Evolutionary conservation across 163 green algal genomes (phyloP).

Genomic region (Picocystis sp.): DNA sequence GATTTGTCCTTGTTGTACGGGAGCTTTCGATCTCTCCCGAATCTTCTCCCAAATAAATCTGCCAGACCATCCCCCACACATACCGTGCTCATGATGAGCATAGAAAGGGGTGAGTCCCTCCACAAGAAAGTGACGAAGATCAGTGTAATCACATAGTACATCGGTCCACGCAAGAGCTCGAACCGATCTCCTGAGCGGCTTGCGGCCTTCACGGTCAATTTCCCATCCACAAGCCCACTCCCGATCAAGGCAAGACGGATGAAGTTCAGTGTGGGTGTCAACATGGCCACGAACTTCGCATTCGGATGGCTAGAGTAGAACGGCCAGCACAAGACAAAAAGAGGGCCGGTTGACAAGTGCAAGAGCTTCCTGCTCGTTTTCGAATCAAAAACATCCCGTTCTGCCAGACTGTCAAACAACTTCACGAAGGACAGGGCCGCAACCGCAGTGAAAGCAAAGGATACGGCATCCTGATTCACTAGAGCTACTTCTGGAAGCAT

Average conservation of each 20-base stretch:
- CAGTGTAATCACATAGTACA: conserved; percentile 72
- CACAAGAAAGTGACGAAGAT: conserved; percentile 34
- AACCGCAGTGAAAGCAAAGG: conserved; percentile 11
- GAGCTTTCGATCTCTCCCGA: conserved; percentile 28
- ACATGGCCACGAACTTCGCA: conserved; percentile 36
- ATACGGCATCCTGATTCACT: conserved; percentile 3
- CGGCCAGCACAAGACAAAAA: conserved; percentile 70
- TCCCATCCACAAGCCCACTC: conserved; percentile 31
- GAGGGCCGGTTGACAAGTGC: conserved; percentile 67
- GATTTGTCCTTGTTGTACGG: conserved; percentile 70
- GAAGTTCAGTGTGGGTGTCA: conserved; percentile 47
- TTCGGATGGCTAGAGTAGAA: conserved; percentile 54
- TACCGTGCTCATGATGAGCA: conserved; percentile 36
- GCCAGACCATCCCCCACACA: conserved; percentile 65
- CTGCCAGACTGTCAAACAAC: conserved; percentile 20
- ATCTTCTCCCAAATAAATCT: conserved; percentile 54
- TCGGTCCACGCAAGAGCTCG: conserved; percentile 39
- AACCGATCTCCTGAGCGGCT: conserved; percentile 39
- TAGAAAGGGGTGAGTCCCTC: conserved; percentile 17
- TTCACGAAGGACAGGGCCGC: conserved; percentile 10
- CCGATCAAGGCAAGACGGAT: conserved; percentile 34
- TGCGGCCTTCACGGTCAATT: conserved; percentile 49
- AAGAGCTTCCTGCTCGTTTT: conserved; percentile 84
- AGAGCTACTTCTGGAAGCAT: too few species aligned
- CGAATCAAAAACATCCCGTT: conserved; percentile 13